Evolutionary conservation across 306 rosid species (phyloP).

Genomic region (Delonix regia): DNA sequence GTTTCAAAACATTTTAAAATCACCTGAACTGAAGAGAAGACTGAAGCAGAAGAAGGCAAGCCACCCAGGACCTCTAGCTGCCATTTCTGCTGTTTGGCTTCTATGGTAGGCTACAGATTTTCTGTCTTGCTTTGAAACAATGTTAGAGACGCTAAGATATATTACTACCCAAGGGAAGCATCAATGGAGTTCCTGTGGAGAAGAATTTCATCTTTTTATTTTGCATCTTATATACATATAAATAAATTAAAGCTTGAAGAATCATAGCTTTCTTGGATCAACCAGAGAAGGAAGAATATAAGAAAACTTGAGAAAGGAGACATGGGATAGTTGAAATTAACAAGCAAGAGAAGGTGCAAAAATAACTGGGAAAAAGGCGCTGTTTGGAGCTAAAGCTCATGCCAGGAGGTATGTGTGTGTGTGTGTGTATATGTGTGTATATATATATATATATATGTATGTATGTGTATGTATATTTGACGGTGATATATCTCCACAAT

Average conservation of each 20-base stretch:
- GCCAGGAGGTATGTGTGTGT: background rate
- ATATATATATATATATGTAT: background rate
- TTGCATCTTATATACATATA: conserved; percentile 44
- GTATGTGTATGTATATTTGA: background rate
- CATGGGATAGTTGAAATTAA: conserved; percentile 67
- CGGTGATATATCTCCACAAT: conserved; percentile 33
- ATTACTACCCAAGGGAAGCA: conserved; percentile 54
- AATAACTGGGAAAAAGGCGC: conserved; percentile 31
- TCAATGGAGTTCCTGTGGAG: conserved; percentile 48
- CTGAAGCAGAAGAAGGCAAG: conserved; percentile 51
- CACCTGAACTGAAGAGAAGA: conserved; percentile 72
- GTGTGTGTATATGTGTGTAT: background rate
- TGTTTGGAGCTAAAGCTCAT: conserved; percentile 47
- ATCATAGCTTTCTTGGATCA: conserved; percentile 91
- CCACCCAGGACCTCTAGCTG: conserved; percentile 41
- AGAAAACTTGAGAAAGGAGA: conserved; percentile 96
- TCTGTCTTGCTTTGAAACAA: conserved; percentile 44
- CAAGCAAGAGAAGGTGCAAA: conserved; percentile 86
- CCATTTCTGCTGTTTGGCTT: conserved; percentile 56
- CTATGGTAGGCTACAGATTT: conserved; percentile 30
- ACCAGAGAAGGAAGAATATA: conserved; percentile 76
- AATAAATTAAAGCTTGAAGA: conserved; percentile 47
- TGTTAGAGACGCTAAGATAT: conserved; percentile 59
- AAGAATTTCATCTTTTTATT: conserved; percentile 42
- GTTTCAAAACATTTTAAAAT: background rate